These are phyloP conservation scores for Linanthus parryae DNA, from an alignment of 148 eudicot species.

Conservation along the genomic window DNA sequence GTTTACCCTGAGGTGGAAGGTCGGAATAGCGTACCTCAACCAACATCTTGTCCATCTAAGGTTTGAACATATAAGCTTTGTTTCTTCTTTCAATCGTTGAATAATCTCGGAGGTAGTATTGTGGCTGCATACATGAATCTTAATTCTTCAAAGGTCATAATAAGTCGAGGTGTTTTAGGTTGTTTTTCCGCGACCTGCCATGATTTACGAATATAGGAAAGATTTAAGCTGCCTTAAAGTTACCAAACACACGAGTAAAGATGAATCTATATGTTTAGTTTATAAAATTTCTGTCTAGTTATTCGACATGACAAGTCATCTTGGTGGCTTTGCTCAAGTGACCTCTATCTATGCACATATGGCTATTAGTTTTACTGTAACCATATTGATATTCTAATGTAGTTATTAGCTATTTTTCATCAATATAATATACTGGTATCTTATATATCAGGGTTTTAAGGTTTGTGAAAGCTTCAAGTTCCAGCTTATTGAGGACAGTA, in stretches of 20 bases:
- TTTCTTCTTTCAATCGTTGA: background rate
- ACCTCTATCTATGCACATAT: background rate
- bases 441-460: slow-evolving; percentile 21
- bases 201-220: no score
- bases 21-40: slow-evolving; percentile 47
- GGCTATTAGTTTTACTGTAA: background rate
- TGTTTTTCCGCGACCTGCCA: no score
- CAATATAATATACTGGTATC: no score
- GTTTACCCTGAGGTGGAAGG: slow-evolving; percentile 91
- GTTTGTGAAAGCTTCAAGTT: slow-evolving; percentile 75
- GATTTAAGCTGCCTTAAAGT: no score
- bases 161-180: no score
- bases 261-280: no score
- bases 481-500: slow-evolving; percentile 56
- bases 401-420: background rate
- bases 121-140: no score
- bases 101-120: background rate
- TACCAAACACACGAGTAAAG: no score
- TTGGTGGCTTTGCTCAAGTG: no score
- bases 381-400: background rate
- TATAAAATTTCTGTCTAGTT: no score
- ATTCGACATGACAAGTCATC: no score
- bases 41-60: slow-evolving; percentile 66
- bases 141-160: no score
- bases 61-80: slow-evolving; percentile 12